Conservation (phyloP, 1,284 basidiomycete species). For the Trichosporon ovoides region DNA sequence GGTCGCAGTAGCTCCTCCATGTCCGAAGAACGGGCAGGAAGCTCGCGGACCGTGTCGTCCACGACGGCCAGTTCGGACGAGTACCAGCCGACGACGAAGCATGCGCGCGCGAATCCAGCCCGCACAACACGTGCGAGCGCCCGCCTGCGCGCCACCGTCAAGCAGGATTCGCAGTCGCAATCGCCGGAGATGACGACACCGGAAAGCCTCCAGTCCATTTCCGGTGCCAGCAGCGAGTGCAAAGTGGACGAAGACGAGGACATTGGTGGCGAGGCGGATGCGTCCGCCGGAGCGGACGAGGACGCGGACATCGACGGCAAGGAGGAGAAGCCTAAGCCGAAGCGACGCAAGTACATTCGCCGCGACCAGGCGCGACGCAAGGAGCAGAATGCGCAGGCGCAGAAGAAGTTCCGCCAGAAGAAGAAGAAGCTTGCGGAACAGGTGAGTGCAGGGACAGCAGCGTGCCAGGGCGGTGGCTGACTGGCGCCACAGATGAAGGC, state of each 20-base stretch:
- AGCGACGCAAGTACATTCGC: conserved; percentile 19
- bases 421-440: conserved; percentile 26
- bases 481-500: conserved; percentile 9
- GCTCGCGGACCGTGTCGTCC: not conserved
- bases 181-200: not conserved
- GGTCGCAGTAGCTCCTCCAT: not conserved
- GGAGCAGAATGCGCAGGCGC: conserved; percentile 29
- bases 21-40: not conserved
- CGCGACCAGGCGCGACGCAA: conserved; percentile 25
- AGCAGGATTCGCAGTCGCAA: not conserved
- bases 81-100: not conserved
- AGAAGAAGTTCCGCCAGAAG: conserved; percentile 28
- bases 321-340: not conserved
- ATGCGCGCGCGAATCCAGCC: not conserved
- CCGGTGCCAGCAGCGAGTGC: not conserved
- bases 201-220: not conserved
- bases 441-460: conserved; percentile 13
- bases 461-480: not conserved
- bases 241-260: not conserved
- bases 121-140: not conserved
- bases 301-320: not conserved
- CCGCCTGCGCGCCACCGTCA: not conserved
- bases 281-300: not conserved
- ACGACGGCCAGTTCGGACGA: not conserved
- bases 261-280: not conserved